Evolutionary conservation across 345 rosid genomes (phyloP), one percentile per base, ranked within the genome.

Genomic region (Camelina sativa): DNA sequence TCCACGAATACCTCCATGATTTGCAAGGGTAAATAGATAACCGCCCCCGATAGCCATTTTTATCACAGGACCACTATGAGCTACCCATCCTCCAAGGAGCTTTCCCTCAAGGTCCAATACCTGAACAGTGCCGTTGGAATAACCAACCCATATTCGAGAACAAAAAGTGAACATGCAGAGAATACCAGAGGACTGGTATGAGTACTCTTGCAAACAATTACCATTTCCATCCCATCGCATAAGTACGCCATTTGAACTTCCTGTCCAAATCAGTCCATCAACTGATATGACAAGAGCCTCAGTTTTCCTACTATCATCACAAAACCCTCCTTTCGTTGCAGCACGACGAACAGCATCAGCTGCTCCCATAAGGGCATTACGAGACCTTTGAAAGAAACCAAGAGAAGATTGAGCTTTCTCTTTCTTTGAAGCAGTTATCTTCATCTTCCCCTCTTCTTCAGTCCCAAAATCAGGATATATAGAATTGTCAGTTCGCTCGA

Each of bases 311-410:
- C 60, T 78, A 70, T 95, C 98, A 74, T 95, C 98, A 44, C 86
- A 89, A 71, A 92, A 87, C 1, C 93, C 95, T 9, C 97, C 93
- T 68, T 91, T 88, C 2, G 88, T 83, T 53, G 98, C 96, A 47
- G 84, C 96, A 37, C 97, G 88, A 46, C 94, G 93, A 82, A 94
- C 97, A 34, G 93, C 97, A 82, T 94, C 98, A 61, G 98, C 98
- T 50, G 98, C 98, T 80, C 98, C 98, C 85, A 90, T 80, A 55
- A 94, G 63, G 61, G 88, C 99, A 86, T 90, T 90, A 22, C 98
- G 88, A 41, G 97, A 94, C 70, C 97, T 87, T 84, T 94, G 98
- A 65, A 91, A 80, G 81, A 94, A 94, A 52, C 96, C 88, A 79
- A 85, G 82, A 69, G 94, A 82, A 83, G 81, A 79, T 54, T 84